Evolutionary conservation across 257 asterid species (phyloP).

Genomic region (Hygrophila difformis): DNA sequence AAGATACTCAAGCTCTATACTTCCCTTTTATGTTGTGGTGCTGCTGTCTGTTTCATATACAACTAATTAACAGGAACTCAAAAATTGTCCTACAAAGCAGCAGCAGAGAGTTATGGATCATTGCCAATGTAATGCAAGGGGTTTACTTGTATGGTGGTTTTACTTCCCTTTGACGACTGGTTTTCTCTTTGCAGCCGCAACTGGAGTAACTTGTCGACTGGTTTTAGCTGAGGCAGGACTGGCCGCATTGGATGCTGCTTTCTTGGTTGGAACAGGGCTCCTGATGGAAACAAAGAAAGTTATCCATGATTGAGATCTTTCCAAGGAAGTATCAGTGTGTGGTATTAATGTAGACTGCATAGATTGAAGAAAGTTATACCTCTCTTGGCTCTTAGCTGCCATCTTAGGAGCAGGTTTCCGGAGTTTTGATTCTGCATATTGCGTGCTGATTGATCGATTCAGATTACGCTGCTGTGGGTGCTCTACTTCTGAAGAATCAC

Average conservation of each 20-base stretch:
- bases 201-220: constrained; percentile 28
- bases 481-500: constrained; percentile 69
- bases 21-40: too few relatives aligned
- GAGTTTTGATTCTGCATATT: constrained; percentile 34
- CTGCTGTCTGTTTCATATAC: too few relatives aligned
- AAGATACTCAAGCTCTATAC: too few relatives aligned
- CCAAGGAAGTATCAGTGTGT: too few relatives aligned
- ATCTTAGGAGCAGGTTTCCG: constrained; percentile 39
- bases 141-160: too few relatives aligned
- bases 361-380: constrained; percentile 34
- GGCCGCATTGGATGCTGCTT: constrained; percentile 33
- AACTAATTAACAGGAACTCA: too few relatives aligned
- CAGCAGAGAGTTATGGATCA: too few relatives aligned
- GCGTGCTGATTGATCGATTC: constrained; percentile 26
- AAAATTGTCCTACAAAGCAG: too few relatives aligned
- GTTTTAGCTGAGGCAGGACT: constrained; percentile 26
- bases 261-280: constrained; percentile 58
- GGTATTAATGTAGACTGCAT: too few relatives aligned
- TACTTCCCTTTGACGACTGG: too few relatives aligned
- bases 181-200: background rate
- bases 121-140: too few relatives aligned
- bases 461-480: constrained; percentile 30
- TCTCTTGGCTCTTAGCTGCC: constrained; percentile 37
- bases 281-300: constrained; percentile 20
- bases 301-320: background rate